Evolutionary conservation across 441 rosid species (phyloP).

Genomic region (Viola pubescens): DNA sequence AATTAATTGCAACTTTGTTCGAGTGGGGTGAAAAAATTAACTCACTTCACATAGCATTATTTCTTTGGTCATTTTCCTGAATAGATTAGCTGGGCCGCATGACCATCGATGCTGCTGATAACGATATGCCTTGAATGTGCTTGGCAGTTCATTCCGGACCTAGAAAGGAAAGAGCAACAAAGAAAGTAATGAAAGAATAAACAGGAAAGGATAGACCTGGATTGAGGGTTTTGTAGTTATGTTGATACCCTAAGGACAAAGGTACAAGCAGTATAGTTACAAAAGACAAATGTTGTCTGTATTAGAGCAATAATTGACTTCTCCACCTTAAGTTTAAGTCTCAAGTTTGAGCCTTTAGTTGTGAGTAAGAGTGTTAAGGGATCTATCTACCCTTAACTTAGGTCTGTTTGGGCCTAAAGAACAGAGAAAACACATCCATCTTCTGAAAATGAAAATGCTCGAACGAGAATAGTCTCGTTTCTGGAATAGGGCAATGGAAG

Average conservation of each 20-base stretch:
- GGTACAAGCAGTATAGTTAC: background rate
- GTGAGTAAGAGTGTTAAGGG: no score
- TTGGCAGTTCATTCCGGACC: slow-evolving; percentile 46
- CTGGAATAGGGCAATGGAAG: no score
- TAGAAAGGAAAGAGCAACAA: slow-evolving; percentile 1
- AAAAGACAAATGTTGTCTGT: no score
- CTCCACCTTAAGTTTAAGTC: no score
- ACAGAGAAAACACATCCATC: no score
- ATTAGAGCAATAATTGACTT: no score
- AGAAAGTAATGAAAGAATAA: background rate
- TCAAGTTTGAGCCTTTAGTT: no score
- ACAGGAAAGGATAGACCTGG: background rate
- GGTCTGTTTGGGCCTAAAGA: no score
- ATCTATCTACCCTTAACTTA: no score
- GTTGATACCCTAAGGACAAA: background rate
- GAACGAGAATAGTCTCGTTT: no score
- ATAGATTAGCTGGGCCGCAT: slow-evolving; percentile 45
- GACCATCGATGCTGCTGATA: slow-evolving; percentile 48
- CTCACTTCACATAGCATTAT: slow-evolving; percentile 32
- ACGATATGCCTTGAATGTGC: slow-evolving; percentile 43
- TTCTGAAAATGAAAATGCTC: no score
- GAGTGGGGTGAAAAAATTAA: background rate
- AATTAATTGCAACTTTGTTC: background rate
- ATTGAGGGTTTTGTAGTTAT: background rate
- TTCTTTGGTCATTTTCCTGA: slow-evolving; percentile 43